Conservation (phyloP, 2,329 filamentous ascomycete genomes). For the Alternaria sp. region DNA sequence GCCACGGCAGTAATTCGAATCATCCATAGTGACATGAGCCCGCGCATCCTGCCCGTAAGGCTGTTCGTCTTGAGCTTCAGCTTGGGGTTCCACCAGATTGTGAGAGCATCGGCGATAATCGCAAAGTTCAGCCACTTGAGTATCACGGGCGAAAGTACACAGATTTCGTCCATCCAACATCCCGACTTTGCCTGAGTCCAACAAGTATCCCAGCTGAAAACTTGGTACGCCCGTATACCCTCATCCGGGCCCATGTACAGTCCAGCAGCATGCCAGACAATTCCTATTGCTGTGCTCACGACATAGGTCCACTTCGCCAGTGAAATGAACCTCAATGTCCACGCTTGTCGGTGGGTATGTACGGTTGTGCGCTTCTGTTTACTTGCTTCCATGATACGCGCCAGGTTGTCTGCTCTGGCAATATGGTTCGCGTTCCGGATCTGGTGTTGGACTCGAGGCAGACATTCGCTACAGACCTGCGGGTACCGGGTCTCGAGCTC, state of each 20-base stretch:
- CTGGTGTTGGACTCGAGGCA: conserved; percentile 72
- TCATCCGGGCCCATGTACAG: conserved; percentile 25
- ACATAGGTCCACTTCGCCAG: conserved; percentile 53
- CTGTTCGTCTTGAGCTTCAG: conserved; percentile 68
- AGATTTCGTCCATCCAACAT: conserved; percentile 29
- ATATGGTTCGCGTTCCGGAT: conserved; percentile 77
- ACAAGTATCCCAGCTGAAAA: conserved; percentile 27
- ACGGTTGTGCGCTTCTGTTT: conserved; percentile 31
- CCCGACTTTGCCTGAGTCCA: conserved; percentile 25
- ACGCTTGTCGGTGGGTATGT: conserved; percentile 49
- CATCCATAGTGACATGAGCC: conserved; percentile 69
- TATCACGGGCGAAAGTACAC: conserved; percentile 33
- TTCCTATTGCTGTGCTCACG: conserved; percentile 43
- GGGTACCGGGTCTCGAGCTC: conserved; percentile 84
- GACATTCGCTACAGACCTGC: conserved; percentile 83
- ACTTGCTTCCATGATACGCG: conserved; percentile 72
- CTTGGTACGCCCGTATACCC: conserved; percentile 1
- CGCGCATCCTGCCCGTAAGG: conserved; percentile 59
- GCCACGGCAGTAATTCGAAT: conserved; percentile 67
- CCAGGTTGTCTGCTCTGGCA: conserved; percentile 81
- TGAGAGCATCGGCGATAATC: conserved; percentile 58
- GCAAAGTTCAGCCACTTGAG: conserved; percentile 36
- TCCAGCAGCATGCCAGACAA: conserved; percentile 46
- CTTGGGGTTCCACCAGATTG: conserved; percentile 73
- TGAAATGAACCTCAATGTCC: conserved; percentile 54